Evolutionary conservation across 345 rosid species (phyloP).

Genomic region (Microcos paniculata): DNA sequence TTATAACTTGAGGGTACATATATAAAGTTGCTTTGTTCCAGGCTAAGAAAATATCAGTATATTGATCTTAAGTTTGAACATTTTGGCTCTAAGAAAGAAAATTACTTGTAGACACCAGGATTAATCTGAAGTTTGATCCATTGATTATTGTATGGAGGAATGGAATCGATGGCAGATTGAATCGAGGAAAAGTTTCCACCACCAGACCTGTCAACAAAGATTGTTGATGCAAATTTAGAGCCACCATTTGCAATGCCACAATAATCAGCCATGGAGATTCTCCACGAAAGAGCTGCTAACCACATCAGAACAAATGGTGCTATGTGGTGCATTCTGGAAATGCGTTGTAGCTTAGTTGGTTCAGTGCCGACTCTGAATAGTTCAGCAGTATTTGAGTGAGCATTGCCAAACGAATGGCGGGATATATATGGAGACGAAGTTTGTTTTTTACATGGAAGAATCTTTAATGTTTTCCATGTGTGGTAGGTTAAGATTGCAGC

Average conservation of each 20-base stretch:
- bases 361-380: background rate
- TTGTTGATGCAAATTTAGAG: background rate
- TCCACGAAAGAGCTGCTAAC: background rate
- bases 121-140: conserved; percentile 14
- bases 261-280: background rate
- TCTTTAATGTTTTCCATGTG: too few species aligned
- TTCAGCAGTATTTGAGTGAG: too few species aligned
- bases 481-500: too few species aligned
- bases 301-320: background rate
- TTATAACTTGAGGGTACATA: too few species aligned
- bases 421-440: too few species aligned
- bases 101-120: conserved; percentile 6
- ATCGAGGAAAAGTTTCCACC: too few species aligned
- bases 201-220: background rate
- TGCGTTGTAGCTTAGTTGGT: background rate
- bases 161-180: conserved; percentile 33
- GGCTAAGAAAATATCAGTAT: background rate
- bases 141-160: conserved; percentile 25
- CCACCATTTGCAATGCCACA: background rate
- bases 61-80: background rate
- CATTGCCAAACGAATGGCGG: too few species aligned
- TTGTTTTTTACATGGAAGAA: too few species aligned
- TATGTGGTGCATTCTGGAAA: background rate
- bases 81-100: background rate
- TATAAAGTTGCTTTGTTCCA: background rate